Conservation (phyloP, 768 basidiomycete genomes). For the Auricularia heimuer region DNA sequence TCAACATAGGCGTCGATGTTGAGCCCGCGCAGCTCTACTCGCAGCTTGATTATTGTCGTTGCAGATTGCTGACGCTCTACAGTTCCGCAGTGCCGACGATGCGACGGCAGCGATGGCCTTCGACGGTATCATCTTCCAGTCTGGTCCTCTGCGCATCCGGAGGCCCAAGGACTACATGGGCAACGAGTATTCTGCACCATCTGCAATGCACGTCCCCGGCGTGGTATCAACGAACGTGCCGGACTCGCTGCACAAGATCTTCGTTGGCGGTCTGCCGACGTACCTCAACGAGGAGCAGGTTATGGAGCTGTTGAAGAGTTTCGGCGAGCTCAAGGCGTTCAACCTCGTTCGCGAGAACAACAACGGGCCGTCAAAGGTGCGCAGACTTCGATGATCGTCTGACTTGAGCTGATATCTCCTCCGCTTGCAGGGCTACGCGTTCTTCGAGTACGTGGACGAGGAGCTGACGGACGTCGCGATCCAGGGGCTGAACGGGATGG, state of each 20-base stretch:
- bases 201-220: conserved; percentile 74
- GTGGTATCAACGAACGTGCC: conserved; percentile 95
- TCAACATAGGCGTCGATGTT: too few species aligned
- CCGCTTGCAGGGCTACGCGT: conserved; percentile 79
- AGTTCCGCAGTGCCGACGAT: conserved; percentile 98
- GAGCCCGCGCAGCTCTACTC: too few species aligned
- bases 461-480: conserved; percentile 90
- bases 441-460: conserved; percentile 94
- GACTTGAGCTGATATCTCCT: background rate
- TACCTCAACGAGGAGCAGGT: conserved; percentile 98
- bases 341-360: conserved; percentile 94
- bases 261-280: conserved; percentile 89
- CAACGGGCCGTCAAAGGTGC: conserved; percentile 78
- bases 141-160: conserved; percentile 92
- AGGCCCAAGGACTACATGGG: conserved; percentile 97
- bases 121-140: conserved; percentile 93
- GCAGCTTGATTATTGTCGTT: too few species aligned
- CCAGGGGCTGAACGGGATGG: conserved; percentile 93
- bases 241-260: conserved; percentile 96
- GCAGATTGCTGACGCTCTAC: conserved; percentile 4
- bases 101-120: conserved; percentile 95
- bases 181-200: conserved; percentile 47
- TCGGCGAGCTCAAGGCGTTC: conserved; percentile 96
- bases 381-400: conserved; percentile 5
- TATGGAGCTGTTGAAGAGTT: conserved; percentile 93